phyloP scores from a whole-genome alignment of 2,329 filamentous ascomycete species.

The Pseudogymnoascus sp. region DNA sequence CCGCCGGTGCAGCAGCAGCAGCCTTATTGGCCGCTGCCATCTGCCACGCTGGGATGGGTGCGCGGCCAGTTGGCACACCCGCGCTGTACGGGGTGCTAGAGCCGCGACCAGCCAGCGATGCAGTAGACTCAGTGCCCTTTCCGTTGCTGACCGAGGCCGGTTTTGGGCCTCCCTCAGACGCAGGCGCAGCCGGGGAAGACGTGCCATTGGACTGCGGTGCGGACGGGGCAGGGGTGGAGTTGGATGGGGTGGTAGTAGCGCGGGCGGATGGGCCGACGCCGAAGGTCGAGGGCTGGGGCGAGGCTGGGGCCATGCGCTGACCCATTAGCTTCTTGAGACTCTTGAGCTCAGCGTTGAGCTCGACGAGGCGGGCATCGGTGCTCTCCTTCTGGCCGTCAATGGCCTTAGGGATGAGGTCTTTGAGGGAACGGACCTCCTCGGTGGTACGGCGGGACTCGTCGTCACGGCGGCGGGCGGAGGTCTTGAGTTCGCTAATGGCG shows the following conservation, averaged over 20 bases:
- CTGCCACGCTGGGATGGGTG: conserved; percentile 73
- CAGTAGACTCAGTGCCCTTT: conserved; percentile 23
- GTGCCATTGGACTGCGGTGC: conserved; percentile 13
- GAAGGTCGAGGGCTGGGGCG: conserved; percentile 19
- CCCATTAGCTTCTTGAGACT: conserved; percentile 83
- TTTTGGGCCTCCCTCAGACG: conserved; percentile 17
- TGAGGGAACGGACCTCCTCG: conserved; percentile 74
- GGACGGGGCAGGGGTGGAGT: neutral
- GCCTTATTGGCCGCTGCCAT: conserved; percentile 56
- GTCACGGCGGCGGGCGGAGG: conserved; percentile 70
- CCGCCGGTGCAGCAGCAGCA: neutral
- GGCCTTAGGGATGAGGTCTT: conserved; percentile 80
- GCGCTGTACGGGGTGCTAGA: conserved; percentile 40
- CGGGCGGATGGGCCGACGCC: conserved; percentile 23
- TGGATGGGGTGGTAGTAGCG: conserved; percentile 13
- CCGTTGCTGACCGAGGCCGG: conserved; percentile 27
- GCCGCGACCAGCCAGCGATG: conserved; percentile 29
- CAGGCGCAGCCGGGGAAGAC: conserved; percentile 14
- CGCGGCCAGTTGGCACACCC: conserved; percentile 43
- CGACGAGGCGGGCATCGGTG: conserved; percentile 71
- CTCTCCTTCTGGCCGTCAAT: conserved; percentile 80
- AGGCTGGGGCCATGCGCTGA: conserved; percentile 46
- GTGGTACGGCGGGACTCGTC: conserved; percentile 80
- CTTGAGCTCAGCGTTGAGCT: conserved; percentile 79
- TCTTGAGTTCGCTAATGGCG: conserved; percentile 73